phyloP scores from a whole-genome alignment of 371 early-diverging fungal species.

The Mortierella sp. region DNA sequence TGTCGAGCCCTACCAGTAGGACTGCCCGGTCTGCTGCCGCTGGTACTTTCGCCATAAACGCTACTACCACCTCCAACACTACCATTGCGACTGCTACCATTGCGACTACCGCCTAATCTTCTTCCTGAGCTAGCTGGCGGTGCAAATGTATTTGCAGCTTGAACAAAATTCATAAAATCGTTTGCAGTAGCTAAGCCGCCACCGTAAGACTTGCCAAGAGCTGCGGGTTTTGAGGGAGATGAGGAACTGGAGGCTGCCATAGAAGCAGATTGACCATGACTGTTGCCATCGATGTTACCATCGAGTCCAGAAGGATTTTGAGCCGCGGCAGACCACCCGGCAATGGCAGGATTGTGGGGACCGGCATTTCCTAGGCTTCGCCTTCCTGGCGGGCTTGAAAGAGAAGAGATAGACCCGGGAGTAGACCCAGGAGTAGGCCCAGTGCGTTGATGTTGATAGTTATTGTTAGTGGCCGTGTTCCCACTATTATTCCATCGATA shows the following conservation, averaged over 20 bases:
- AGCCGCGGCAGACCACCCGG: not conserved
- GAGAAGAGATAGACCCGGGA: not conserved
- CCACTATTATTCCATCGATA: not conserved
- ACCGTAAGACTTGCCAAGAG: not conserved
- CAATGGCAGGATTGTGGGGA: not conserved
- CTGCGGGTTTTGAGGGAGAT: not conserved
- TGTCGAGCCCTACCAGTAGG: constrained; percentile 3
- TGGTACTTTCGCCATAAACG: constrained; percentile 3
- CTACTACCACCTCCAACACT: not conserved
- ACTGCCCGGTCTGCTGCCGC: constrained; percentile 11
- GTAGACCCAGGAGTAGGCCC: constrained; percentile 10
- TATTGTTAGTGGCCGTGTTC: too few relatives aligned
- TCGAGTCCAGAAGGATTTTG: too few relatives aligned
- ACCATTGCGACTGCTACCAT: not conserved
- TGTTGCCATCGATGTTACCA: too few relatives aligned
- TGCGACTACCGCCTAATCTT: not conserved
- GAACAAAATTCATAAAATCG: constrained; percentile 31
- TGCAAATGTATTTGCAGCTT: constrained; percentile 15
- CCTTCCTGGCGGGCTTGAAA: not conserved
- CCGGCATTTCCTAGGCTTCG: not conserved
- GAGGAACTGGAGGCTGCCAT: not conserved
- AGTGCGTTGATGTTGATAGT: not conserved
- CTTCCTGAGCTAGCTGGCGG: constrained; percentile 5
- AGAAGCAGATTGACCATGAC: not conserved
- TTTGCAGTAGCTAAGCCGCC: constrained; percentile 20